Evolutionary conservation across 1,284 basidiomycete genomes (phyloP), one percentile per base, ranked within the genome.

Genomic region (Apiotrichum porosum): DNA sequence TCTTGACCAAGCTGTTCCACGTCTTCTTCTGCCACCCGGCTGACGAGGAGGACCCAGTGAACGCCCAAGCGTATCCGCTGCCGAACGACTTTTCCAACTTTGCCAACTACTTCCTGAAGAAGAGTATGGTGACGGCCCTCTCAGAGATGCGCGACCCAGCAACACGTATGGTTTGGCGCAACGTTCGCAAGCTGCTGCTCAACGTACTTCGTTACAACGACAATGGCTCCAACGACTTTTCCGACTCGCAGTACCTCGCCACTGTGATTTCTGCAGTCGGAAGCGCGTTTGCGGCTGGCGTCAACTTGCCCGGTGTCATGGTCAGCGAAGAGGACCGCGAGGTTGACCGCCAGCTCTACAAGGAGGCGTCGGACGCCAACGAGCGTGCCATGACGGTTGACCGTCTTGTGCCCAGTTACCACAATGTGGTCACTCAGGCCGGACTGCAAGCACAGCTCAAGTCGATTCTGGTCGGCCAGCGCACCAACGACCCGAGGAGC

Each of bases 321-420:
- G 3, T 44, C 2, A 44, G 37, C 6, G 54, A 56, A 15, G 28
- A 44, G 14, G 58, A 62, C 38, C 37, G 51, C 23, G 57, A 57
- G 37, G 31, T 43, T 6, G 64, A 66, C 41, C 45, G 54, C 15
- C 44, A 79, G 40, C 76, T 90, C 22, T 69, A 90, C 46, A 81
- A 83, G 54, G 81, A 84, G 54, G 86, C 86, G 0, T 68, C 84
- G 21, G 79, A 82, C 15, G 88, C 90, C 65, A 82, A 97, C 33
- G 89, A 94, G 65, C 80, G 94, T 30, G 92, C 93, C 68, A 84
- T 91, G 52, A 90, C 85, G 57, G 89, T 97, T 81, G 95, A 99
- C 70, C 80, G 91, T 48, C 78, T 98, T 15, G 93, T 98, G 47
- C 90, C 95, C 3, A 95, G 93, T 4, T 85, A 84, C 52, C 91